Evolutionary conservation across 345 rosid species (phyloP).

Genomic region (Syzygium aqueum): DNA sequence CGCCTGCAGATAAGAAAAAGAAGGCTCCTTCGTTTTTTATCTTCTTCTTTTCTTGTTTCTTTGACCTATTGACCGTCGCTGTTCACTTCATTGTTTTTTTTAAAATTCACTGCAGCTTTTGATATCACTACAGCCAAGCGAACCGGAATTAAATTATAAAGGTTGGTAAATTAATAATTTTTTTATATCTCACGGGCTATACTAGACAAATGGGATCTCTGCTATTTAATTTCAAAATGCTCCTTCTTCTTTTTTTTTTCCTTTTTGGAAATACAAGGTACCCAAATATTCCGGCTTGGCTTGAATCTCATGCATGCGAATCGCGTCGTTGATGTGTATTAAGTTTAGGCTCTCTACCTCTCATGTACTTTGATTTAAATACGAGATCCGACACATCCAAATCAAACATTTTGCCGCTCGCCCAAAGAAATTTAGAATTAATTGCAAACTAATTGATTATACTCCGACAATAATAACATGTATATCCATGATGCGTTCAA

Average conservation of each 20-base stretch:
- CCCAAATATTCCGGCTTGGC: background rate
- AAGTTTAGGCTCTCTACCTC: background rate
- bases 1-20: background rate
- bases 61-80: background rate
- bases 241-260: background rate
- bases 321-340: background rate
- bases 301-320: background rate
- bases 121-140: background rate
- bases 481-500: background rate
- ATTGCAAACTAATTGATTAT: background rate
- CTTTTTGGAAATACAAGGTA: background rate
- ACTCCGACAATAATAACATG: fast-evolving
- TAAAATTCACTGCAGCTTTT: background rate
- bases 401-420: background rate
- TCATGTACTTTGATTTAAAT: background rate
- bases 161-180: background rate
- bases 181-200: background rate
- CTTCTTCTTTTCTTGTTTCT: background rate
- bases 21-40: background rate
- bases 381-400: background rate
- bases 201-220: background rate
- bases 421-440: background rate
- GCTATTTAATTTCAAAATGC: background rate
- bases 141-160: background rate
- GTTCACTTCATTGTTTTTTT: background rate